These are phyloP conservation scores for Lyophyllum atratum DNA, from an alignment of 768 basidiomycete genomes.

Conservation along the genomic window DNA sequence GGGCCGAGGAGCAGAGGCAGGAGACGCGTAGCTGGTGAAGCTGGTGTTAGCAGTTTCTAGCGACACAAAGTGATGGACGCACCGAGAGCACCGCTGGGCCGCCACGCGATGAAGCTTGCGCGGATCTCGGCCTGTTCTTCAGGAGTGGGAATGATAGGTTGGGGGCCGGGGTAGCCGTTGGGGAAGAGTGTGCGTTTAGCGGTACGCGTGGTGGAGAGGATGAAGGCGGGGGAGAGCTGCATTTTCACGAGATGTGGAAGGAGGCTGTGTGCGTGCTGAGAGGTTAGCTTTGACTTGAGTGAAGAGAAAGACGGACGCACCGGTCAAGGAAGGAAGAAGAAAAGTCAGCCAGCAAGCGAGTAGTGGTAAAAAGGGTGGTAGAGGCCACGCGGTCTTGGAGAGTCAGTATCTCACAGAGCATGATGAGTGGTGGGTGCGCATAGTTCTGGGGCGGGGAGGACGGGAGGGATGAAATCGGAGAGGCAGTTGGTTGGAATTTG, in stretches of 20 bases:
- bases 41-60: not conserved
- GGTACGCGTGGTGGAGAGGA: conserved; percentile 54
- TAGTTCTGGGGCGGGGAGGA: conserved; percentile 34
- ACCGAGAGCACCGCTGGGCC: conserved; percentile 38
- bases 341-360: conserved; percentile 47
- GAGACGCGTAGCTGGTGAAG: conserved; percentile 35
- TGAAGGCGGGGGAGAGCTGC: conserved; percentile 48
- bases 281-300: not conserved
- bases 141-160: conserved; percentile 70
- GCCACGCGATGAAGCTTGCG: conserved; percentile 40
- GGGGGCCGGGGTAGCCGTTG: conserved; percentile 80
- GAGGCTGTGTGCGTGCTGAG: conserved; percentile 50
- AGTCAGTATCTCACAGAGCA: conserved; percentile 53
- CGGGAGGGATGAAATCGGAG: conserved; percentile 28
- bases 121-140: conserved; percentile 74
- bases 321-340: conserved; percentile 61
- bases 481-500: conserved; percentile 27
- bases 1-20: conserved; percentile 58
- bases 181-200: conserved; percentile 82
- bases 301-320: conserved; percentile 31
- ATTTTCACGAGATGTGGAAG: conserved; percentile 67
- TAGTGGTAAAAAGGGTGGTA: conserved; percentile 42
- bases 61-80: conserved; percentile 12
- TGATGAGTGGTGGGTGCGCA: conserved; percentile 40
- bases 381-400: conserved; percentile 51